phyloP scores from a whole-genome alignment of 768 basidiomycete genomes.

The Megacollybia marginata region DNA sequence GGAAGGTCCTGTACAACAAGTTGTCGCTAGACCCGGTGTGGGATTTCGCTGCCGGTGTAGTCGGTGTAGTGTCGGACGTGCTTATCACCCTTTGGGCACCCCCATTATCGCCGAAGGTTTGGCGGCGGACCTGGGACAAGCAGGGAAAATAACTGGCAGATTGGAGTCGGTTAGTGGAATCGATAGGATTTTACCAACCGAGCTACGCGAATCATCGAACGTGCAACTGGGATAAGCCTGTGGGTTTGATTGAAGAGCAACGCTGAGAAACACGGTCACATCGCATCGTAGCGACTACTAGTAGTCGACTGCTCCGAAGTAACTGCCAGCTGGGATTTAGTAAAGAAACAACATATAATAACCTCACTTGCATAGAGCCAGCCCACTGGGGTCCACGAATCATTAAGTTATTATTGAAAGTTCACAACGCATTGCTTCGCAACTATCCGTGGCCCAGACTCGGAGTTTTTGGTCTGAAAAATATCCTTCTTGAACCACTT shows the following conservation, averaged over 20 bases:
- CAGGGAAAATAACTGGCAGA: too few species aligned
- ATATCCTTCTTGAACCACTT: constrained; percentile 45
- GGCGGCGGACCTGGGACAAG: too few species aligned
- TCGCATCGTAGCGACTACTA: neutral
- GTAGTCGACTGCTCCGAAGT: too few species aligned
- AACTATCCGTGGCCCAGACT: constrained; percentile 36
- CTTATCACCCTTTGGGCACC: too few species aligned
- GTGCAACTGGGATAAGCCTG: constrained; percentile 44
- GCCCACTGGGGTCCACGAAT: constrained; percentile 32
- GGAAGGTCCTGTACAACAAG: too few species aligned
- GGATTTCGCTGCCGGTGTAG: too few species aligned
- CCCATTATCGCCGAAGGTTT: too few species aligned
- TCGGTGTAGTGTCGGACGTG: too few species aligned
- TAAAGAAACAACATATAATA: neutral
- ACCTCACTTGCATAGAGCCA: constrained; percentile 35
- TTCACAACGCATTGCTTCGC: constrained; percentile 26
- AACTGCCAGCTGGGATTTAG: too few species aligned
- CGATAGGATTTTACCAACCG: too few species aligned
- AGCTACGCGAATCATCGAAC: constrained; percentile 21
- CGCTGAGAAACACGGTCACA: constrained; percentile 14
- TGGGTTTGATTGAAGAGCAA: constrained; percentile 35
- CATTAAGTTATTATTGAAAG: constrained; percentile 4
- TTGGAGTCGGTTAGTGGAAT: too few species aligned
- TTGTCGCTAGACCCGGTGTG: too few species aligned
- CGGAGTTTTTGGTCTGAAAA: constrained; percentile 18